Base-by-base conservation (phyloP, 805 yeast genomes). In the Saccharomyces paradoxus region DNA sequence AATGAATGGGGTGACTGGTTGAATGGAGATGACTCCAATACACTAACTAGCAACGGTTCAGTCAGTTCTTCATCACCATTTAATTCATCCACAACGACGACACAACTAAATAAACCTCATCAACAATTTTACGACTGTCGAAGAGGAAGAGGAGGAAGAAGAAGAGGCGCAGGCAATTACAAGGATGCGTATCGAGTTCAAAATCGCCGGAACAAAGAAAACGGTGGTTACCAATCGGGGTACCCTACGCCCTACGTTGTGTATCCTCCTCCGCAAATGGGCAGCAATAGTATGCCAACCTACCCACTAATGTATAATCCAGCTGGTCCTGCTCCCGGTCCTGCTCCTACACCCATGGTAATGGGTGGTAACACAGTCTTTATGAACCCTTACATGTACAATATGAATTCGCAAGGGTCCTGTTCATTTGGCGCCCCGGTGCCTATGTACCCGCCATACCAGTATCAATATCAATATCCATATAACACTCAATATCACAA, bases 11-110 rank as follows among this genome's bases (percentile, higher is more conserved):
- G n/a, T 30, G 52, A 54, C 30, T 37, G n/a, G 22, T 22, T 30
- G 32, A 41, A 28, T 44, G 49, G 48, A 31, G 50, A 48, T 26
- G 50, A 44, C 24, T 46, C 29, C 30, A 49, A 46, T 48, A 31
- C 46, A 50, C 46, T 17, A 52, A 56, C 46, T 41, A 37, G 24
- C 32, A 48, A 52, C 41, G 21, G 48, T 47, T 22, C 60, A 47
- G 13, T 55, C 50, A 46, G 53, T 50, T 26, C 52, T 57, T 41
- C 26, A 29, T 21, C 24, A 22, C 53, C 32, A 41, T 50, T 29
- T 21, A 30, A 50, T n/a, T 29, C 49, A 29, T 50, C 29, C 24
- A 22, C n/a, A 13, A n/a, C 31, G 12, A 17, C 17, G 17, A 2
- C 12, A 8, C 31, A 22, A 14, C 24, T 17, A 12, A 29, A 46